Conservation (phyloP, 371 early-diverging fungal genomes). For the Entomophthora muscae region DNA sequence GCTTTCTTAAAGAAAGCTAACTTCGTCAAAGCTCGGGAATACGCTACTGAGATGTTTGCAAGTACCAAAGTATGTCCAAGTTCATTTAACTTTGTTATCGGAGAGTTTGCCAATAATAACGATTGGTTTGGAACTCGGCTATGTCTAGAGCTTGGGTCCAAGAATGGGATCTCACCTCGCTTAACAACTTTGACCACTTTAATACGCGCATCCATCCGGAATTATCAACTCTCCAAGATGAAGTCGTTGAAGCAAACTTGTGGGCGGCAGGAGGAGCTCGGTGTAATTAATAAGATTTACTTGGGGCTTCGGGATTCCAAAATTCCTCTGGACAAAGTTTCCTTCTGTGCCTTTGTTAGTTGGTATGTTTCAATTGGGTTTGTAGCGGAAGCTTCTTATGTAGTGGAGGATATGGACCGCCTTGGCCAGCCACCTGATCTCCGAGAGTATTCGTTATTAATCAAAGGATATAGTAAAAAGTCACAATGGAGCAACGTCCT, state of each 20-base stretch:
- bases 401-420: background rate
- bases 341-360: background rate
- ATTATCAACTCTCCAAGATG: background rate
- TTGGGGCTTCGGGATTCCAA: background rate
- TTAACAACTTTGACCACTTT: background rate
- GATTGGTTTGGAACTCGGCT: background rate
- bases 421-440: background rate
- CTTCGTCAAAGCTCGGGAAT: background rate
- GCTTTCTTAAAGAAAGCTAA: background rate
- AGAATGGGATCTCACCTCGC: background rate
- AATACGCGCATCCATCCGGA: background rate
- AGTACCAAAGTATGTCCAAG: background rate
- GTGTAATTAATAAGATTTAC: background rate
- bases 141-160: background rate
- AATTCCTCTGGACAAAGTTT: background rate
- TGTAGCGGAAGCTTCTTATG: background rate
- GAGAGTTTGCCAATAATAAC: background rate
- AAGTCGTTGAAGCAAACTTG: background rate
- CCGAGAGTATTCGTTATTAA: background rate
- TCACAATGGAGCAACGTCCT: background rate
- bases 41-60: background rate
- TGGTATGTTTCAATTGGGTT: background rate
- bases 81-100: background rate
- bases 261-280: background rate
- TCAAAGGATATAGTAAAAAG: background rate